These are phyloP conservation scores for Exophiala sp. DNA, from an alignment of 2,329 filamentous ascomycete species.

Conservation along the genomic window DNA sequence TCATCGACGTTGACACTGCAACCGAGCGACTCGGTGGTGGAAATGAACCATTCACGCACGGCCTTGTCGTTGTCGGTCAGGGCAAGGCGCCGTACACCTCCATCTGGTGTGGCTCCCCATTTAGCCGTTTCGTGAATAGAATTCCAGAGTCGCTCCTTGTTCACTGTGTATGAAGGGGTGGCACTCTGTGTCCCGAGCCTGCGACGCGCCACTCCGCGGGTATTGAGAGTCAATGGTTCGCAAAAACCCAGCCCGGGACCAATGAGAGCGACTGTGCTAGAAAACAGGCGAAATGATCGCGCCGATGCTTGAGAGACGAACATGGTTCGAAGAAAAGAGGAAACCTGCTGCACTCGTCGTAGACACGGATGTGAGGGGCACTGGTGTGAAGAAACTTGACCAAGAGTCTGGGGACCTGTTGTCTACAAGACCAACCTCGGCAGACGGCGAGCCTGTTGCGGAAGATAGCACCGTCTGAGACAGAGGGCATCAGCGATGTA, in stretches of 20 bases:
- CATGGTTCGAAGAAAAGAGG: background rate
- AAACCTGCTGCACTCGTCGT: no score
- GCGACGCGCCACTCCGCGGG: background rate
- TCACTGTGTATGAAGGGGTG: constrained; percentile 5
- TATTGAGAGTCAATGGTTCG: background rate
- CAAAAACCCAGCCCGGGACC: background rate
- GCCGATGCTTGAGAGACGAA: background rate
- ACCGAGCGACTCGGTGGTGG: constrained; percentile 59
- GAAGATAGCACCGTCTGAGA: no score
- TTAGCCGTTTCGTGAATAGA: constrained; percentile 5
- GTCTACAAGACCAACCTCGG: no score
- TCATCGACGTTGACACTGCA: constrained; percentile 67
- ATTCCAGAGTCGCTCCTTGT: constrained; percentile 9
- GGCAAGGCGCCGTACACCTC: constrained; percentile 55
- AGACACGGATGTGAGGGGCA: no score
- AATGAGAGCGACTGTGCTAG: background rate
- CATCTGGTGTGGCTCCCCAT: constrained; percentile 3
- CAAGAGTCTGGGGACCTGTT: no score
- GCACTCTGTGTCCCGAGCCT: background rate
- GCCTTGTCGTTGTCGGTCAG: constrained; percentile 68
- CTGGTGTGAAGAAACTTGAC: no score
- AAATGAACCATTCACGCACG: constrained; percentile 71
- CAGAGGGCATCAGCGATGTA: no score
- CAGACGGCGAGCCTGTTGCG: no score
- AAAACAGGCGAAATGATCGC: background rate